phyloP scores from a whole-genome alignment of 1,284 basidiomycete species.

The Irpex sp. region DNA sequence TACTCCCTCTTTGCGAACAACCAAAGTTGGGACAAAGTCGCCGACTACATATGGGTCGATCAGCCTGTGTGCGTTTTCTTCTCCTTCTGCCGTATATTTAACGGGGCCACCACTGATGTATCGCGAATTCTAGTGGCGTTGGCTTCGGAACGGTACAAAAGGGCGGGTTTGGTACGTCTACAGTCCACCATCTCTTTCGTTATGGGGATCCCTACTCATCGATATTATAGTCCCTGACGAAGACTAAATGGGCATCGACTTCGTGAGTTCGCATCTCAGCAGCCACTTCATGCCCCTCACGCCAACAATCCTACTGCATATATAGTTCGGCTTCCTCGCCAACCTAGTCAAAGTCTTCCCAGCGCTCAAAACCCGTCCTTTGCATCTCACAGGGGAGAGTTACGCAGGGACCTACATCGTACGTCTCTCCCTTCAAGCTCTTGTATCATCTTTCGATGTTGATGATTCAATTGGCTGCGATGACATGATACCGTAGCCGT shows the following conservation, averaged over 20 bases:
- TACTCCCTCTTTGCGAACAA: slow-evolving; percentile 47
- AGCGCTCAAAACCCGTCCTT: slow-evolving; percentile 23
- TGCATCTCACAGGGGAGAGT: slow-evolving; percentile 29
- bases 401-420: slow-evolving; percentile 35
- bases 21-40: slow-evolving; percentile 53
- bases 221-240: slow-evolving; percentile 48
- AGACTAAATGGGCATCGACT: slow-evolving; percentile 64
- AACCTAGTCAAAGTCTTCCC: slow-evolving; percentile 27
- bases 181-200: background rate
- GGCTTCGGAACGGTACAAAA: slow-evolving; percentile 63
- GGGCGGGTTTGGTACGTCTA: slow-evolving; percentile 49
- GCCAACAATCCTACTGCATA: background rate
- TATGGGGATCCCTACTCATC: too few species aligned
- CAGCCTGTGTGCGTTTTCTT: slow-evolving; percentile 45
- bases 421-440: slow-evolving; percentile 13
- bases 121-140: slow-evolving; percentile 23
- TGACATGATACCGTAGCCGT: too few species aligned
- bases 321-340: slow-evolving; percentile 20
- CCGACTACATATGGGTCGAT: slow-evolving; percentile 68
- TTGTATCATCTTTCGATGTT: background rate
- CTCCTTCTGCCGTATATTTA: too few species aligned
- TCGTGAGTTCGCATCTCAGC: slow-evolving; percentile 38
- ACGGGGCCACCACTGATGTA: too few species aligned
- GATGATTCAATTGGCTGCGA: too few species aligned
- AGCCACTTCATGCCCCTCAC: background rate